These are phyloP conservation scores for Alternaria tenuissima DNA, from an alignment of 2,329 filamentous ascomycete genomes.

Conservation along the genomic window DNA sequence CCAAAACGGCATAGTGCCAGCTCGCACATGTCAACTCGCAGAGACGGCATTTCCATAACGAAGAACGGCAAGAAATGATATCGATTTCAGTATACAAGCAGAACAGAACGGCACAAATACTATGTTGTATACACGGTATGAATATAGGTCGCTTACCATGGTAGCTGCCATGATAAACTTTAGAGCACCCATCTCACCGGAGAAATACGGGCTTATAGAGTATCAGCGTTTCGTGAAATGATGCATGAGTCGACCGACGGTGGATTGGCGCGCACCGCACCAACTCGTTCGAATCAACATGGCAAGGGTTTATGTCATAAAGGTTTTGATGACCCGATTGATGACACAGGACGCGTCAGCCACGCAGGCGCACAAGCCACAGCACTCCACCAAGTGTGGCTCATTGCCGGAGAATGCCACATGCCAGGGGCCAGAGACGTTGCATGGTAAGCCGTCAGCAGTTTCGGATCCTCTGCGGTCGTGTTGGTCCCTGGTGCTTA, in stretches of 20 bases:
- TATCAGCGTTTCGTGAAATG: not conserved
- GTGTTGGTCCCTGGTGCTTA: slow-evolving; percentile 1
- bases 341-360: not conserved
- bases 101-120: not conserved
- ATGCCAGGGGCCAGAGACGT: slow-evolving; percentile 10
- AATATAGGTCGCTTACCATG: not conserved
- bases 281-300: not conserved
- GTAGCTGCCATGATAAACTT: not conserved
- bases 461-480: slow-evolving; percentile 10
- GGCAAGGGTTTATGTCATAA: not conserved
- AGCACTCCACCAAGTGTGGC: slow-evolving; percentile 15
- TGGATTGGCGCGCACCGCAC: not conserved
- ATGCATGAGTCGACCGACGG: not conserved
- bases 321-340: slow-evolving; percentile 2
- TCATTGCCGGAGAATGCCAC: slow-evolving; percentile 3
- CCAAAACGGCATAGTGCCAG: slow-evolving; percentile 4
- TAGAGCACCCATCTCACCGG: not conserved
- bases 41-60: not conserved
- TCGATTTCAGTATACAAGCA: not conserved
- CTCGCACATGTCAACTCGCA: slow-evolving; percentile 3
- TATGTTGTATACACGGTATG: not conserved
- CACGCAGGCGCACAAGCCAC: slow-evolving; percentile 13
- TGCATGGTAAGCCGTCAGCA: slow-evolving; percentile 16
- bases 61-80: not conserved
- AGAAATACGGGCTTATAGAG: not conserved